phyloP scores from a whole-genome alignment of 176 grass and related monocot species.

The Cocos nucifera region DNA sequence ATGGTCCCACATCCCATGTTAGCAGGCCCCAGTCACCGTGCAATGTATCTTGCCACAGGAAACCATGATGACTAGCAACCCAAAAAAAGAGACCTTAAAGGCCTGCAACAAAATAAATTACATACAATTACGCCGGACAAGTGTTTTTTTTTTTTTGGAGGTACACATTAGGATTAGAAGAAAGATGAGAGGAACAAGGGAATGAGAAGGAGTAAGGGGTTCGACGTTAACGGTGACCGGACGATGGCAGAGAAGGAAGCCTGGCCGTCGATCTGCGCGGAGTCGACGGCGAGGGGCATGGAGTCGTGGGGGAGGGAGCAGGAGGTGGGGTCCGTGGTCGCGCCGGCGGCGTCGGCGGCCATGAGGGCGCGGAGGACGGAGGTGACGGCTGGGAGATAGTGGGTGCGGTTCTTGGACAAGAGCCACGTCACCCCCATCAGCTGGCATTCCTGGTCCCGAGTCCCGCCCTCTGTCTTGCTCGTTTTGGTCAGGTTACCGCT shows the following conservation, averaged over 20 bases:
- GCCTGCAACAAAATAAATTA: too few relatives aligned
- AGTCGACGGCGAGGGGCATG: constrained; percentile 11
- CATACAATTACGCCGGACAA: too few relatives aligned
- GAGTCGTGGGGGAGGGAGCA: background rate
- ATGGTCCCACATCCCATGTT: too few relatives aligned
- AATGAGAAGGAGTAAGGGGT: too few relatives aligned
- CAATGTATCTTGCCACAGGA: too few relatives aligned
- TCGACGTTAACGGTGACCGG: too few relatives aligned
- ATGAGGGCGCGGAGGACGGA: constrained; percentile 15
- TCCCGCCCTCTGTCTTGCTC: background rate
- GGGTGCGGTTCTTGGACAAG: constrained; percentile 14
- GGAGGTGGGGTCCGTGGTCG: background rate
- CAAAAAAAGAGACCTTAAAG: too few relatives aligned
- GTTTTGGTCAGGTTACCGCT: background rate
- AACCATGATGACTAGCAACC: too few relatives aligned
- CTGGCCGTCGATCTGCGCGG: background rate
- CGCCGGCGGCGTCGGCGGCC: background rate
- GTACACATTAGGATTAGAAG: too few relatives aligned
- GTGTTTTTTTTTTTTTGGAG: too few relatives aligned
- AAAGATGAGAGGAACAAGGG: too few relatives aligned
- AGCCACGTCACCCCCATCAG: constrained; percentile 21
- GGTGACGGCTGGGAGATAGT: background rate
- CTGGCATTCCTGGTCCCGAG: background rate
- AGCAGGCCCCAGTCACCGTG: too few relatives aligned
- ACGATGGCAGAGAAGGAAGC: background rate